phyloP scores from a whole-genome alignment of 2,329 filamentous ascomycete species.

The Trichophyton rubrum region DNA sequence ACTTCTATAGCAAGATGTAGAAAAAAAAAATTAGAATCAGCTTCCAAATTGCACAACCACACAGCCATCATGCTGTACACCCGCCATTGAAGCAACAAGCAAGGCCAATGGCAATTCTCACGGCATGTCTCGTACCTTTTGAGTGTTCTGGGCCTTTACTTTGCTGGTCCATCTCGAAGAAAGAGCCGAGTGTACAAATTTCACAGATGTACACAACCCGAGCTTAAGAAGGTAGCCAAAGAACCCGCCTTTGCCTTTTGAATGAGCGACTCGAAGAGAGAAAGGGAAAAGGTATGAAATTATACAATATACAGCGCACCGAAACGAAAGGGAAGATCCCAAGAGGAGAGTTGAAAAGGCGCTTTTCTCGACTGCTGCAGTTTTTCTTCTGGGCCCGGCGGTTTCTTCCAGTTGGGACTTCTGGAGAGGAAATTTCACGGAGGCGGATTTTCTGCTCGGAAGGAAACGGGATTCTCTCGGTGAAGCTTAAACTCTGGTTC shows the following conservation, averaged over 20 bases:
- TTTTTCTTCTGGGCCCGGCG: background rate
- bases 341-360: constrained; percentile 9
- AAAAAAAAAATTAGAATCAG: background rate
- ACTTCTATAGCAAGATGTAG: constrained; percentile 5
- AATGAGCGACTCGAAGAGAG: constrained; percentile 4
- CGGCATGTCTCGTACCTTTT: constrained; percentile 22
- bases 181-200: background rate
- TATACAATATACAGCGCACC: constrained; percentile 9
- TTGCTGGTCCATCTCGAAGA: constrained; percentile 27
- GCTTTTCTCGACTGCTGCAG: background rate
- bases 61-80: background rate
- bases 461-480: constrained; percentile 18
- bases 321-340: constrained; percentile 10
- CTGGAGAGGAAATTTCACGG: constrained; percentile 26
- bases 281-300: constrained; percentile 4
- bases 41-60: background rate
- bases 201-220: constrained; percentile 1
- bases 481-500: constrained; percentile 3
- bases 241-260: constrained; percentile 4
- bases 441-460: constrained; percentile 28
- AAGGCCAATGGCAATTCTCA: constrained; percentile 2
- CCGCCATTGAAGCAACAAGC: background rate
- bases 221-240: constrained; percentile 7
- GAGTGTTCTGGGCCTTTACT: constrained; percentile 30
- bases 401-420: background rate